These are phyloP conservation scores for Podospora tetraspora DNA, from an alignment of 495 filamentous ascomycete genomes.

Conservation along the genomic window DNA sequence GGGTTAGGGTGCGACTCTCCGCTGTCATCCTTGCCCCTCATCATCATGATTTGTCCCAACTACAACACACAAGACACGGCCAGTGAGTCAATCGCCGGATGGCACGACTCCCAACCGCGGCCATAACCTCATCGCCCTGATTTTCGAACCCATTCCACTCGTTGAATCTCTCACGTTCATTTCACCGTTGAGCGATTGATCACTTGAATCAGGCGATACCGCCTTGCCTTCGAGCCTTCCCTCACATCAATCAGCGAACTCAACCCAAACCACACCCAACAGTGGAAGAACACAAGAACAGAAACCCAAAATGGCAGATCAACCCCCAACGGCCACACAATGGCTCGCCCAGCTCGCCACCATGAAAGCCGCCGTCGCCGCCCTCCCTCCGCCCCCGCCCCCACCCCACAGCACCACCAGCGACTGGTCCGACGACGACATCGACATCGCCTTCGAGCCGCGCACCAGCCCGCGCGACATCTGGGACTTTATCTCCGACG, in stretches of 20 bases:
- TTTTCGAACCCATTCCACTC: neutral
- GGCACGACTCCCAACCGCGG: neutral
- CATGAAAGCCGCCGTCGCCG: conserved; percentile 44
- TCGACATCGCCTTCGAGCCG: conserved; percentile 57
- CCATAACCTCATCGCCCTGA: neutral
- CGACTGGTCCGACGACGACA: conserved; percentile 42
- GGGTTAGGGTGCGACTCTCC: neutral
- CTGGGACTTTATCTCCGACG: conserved; percentile 82
- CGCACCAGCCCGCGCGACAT: conserved; percentile 68
- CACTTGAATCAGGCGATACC: neutral
- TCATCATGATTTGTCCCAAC: neutral
- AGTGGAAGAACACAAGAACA: neutral
- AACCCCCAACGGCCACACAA: conserved; percentile 17
- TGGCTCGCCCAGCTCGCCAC: conserved; percentile 44
- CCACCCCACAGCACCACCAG: conserved; percentile 15
- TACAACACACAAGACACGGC: neutral
- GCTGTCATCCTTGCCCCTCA: neutral
- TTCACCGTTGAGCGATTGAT: neutral
- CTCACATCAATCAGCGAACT: conserved; percentile 1
- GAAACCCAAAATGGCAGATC: neutral
- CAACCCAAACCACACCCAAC: neutral
- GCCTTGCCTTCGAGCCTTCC: neutral
- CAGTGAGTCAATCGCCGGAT: conserved; percentile 5
- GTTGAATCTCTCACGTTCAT: neutral
- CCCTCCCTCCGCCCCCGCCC: conserved; percentile 22